These are phyloP conservation scores for Ustilago nuda DNA, from an alignment of 1,284 basidiomycete genomes.

Conservation along the genomic window DNA sequence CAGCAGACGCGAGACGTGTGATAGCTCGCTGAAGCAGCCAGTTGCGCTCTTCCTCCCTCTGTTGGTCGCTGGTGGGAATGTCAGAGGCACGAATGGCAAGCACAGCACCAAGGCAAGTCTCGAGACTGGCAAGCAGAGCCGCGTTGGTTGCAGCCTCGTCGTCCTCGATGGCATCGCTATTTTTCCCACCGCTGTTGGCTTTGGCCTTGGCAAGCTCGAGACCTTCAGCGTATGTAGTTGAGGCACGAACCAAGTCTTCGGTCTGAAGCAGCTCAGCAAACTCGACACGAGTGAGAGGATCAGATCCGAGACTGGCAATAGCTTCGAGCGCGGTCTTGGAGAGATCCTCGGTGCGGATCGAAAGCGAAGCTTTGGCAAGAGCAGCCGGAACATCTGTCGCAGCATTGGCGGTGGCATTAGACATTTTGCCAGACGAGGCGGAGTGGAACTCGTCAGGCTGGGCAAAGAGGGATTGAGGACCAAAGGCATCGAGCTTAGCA, in stretches of 20 bases:
- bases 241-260: constrained; percentile 54
- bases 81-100: constrained; percentile 52
- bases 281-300: constrained; percentile 57
- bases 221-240: constrained; percentile 43
- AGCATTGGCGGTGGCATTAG: constrained; percentile 28
- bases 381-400: constrained; percentile 35
- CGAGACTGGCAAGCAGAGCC: constrained; percentile 43
- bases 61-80: constrained; percentile 36
- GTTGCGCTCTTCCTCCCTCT: constrained; percentile 32
- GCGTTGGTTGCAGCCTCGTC: constrained; percentile 34
- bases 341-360: constrained; percentile 50
- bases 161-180: constrained; percentile 16
- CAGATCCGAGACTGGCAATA: constrained; percentile 52
- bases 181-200: constrained; percentile 7
- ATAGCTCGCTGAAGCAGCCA: constrained; percentile 54
- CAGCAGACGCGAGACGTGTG: constrained; percentile 47
- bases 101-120: constrained; percentile 57
- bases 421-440: constrained; percentile 13
- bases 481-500: constrained; percentile 43
- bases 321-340: constrained; percentile 51
- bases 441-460: constrained; percentile 41
- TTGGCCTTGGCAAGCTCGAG: constrained; percentile 41
- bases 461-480: constrained; percentile 28
- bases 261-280: constrained; percentile 58
- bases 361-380: constrained; percentile 45